Evolutionary conservation across 2,329 filamentous ascomycete genomes (phyloP).

Genomic region (Penicillium sp.): DNA sequence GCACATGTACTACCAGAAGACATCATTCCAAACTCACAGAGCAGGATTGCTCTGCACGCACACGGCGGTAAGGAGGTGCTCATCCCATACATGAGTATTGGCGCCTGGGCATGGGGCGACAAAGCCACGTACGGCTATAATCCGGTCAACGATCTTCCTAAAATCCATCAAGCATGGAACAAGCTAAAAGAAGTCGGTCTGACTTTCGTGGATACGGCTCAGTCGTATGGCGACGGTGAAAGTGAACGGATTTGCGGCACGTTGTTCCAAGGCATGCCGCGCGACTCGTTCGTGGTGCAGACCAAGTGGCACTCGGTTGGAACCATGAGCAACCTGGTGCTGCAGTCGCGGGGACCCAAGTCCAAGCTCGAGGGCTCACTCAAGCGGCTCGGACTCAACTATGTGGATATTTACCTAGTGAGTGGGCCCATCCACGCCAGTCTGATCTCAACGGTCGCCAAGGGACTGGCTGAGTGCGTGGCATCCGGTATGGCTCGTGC

Average conservation of each 20-base stretch:
- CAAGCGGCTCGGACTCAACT: conserved; percentile 37
- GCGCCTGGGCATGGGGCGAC: conserved; percentile 30
- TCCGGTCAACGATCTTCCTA: conserved; percentile 29
- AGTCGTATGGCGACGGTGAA: conserved; percentile 42
- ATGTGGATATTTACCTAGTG: conserved; percentile 42
- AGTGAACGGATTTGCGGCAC: conserved; percentile 42
- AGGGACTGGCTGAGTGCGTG: conserved; percentile 43
- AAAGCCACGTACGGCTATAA: conserved; percentile 32
- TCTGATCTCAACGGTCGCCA: conserved; percentile 38
- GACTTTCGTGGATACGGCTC: conserved; percentile 44
- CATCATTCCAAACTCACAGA: conserved; percentile 16
- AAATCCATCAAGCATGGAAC: conserved; percentile 38
- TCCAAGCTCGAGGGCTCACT: conserved; percentile 38
- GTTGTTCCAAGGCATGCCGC: conserved; percentile 35
- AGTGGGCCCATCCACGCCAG: conserved; percentile 44
- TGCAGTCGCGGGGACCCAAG: conserved; percentile 32
- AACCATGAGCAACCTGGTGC: conserved; percentile 30
- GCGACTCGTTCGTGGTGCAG: conserved; percentile 39
- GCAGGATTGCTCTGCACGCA: conserved; percentile 21
- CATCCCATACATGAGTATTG: conserved; percentile 26
- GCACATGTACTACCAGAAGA: conserved; percentile 20
- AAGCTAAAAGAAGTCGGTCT: conserved; percentile 34
- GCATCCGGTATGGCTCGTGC: conserved; percentile 39
- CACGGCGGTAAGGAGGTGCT: conserved; percentile 21
- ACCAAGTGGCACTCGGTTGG: conserved; percentile 37